These are phyloP conservation scores for Calvatia gigantea DNA, from an alignment of 768 basidiomycete genomes.

Conservation along the genomic window DNA sequence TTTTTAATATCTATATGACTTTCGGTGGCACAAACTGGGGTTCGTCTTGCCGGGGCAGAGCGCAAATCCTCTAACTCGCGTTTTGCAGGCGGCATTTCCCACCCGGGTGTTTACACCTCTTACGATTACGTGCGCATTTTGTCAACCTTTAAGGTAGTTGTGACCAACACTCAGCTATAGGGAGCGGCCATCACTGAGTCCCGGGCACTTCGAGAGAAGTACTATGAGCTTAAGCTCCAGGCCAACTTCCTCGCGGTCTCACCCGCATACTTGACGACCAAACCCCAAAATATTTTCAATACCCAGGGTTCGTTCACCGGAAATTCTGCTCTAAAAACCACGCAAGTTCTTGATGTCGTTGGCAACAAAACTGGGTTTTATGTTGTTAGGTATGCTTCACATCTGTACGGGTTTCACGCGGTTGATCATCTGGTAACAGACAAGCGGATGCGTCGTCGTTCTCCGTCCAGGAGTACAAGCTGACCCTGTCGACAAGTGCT, in stretches of 20 bases:
- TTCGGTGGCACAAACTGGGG: conserved; percentile 53
- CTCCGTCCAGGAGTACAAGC: conserved; percentile 35
- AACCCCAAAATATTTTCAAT: conserved; percentile 37
- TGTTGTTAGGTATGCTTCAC: conserved; percentile 31
- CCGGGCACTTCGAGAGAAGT: conserved; percentile 48
- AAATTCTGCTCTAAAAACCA: conserved; percentile 46
- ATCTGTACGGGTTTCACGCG: neutral
- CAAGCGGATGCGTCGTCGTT: conserved; percentile 38
- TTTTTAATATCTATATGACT: conserved; percentile 49
- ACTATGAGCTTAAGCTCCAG: conserved; percentile 49
- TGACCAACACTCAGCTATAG: conserved; percentile 19
- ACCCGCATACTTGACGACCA: conserved; percentile 45
- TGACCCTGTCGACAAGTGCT: conserved; percentile 42
- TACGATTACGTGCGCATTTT: conserved; percentile 37
- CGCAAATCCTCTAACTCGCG: neutral
- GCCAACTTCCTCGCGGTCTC: conserved; percentile 48
- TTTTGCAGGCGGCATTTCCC: neutral
- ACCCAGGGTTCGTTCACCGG: conserved; percentile 44
- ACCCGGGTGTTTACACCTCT: conserved; percentile 38
- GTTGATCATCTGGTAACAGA: conserved; percentile 15
- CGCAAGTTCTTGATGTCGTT: conserved; percentile 44
- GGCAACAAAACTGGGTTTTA: conserved; percentile 47
- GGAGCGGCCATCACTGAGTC: conserved; percentile 50
- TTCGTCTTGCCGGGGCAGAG: conserved; percentile 33
- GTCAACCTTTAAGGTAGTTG: neutral